Conservation (phyloP, 192 early-diverging fungal genomes). For the Linnemannia elongata region DNA sequence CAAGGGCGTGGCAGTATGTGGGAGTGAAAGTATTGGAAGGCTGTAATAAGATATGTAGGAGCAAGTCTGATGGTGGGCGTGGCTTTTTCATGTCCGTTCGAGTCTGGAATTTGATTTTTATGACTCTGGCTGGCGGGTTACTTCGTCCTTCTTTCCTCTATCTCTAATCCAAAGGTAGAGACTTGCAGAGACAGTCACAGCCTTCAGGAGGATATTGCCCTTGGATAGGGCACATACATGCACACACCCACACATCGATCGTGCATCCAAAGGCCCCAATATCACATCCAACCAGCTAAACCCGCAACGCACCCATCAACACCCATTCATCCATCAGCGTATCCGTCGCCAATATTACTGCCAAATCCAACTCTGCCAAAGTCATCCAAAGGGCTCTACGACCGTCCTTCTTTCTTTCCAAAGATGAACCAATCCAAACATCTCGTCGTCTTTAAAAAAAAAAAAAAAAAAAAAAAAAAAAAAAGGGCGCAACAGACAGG, state of each 20-base stretch:
- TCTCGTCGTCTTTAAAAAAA: neutral
- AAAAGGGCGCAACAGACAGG: neutral
- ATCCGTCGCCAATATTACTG: neutral
- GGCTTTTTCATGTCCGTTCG: neutral
- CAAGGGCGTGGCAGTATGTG: neutral
- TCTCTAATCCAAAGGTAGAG: slow-evolving; percentile 54
- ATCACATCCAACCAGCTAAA: slow-evolving; percentile 4
- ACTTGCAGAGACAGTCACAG: slow-evolving; percentile 43
- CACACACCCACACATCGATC: slow-evolving; percentile 5
- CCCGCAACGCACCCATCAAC: neutral
- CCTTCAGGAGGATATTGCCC: neutral
- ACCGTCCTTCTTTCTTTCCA: too few relatives aligned
- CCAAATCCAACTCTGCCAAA: neutral
- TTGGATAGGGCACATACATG: neutral
- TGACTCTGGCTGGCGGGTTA: neutral
- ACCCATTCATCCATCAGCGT: slow-evolving; percentile 5
- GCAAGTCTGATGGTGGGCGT: neutral
- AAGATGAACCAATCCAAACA: neutral
- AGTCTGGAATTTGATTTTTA: slow-evolving; percentile 22
- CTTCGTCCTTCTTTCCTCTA: slow-evolving; percentile 50
- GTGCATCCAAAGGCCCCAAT: neutral
- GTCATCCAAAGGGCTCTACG: neutral
- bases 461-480: neutral
- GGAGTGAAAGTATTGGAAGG: neutral
- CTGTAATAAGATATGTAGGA: neutral